Conservation (phyloP, 768 basidiomycete genomes). For the Rhodosporidiobolus sp. region DNA sequence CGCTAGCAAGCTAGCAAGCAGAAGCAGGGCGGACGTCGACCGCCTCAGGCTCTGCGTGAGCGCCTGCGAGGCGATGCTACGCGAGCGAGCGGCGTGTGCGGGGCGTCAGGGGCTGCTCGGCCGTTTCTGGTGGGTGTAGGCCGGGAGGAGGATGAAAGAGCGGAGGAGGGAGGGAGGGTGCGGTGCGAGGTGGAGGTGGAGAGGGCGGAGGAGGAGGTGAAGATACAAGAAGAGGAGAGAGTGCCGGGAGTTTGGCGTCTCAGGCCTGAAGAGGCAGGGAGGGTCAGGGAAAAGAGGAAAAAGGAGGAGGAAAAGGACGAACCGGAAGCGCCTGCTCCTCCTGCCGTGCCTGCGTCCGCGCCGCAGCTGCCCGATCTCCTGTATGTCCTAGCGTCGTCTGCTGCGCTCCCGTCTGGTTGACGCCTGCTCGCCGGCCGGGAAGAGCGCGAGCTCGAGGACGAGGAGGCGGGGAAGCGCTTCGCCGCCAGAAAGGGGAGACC, state of each 20-base stretch:
- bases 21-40: no score
- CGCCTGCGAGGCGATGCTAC: not conserved
- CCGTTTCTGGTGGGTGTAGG: not conserved
- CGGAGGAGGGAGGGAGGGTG: not conserved
- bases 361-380: not conserved
- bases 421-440: not conserved
- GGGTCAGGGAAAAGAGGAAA: not conserved
- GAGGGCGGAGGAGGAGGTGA: not conserved
- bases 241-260: not conserved
- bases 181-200: not conserved
- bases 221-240: not conserved
- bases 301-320: not conserved
- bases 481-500: no score
- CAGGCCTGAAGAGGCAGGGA: not conserved
- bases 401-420: no score
- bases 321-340: not conserved
- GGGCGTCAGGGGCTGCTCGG: not conserved
- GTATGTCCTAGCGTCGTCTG: not conserved
- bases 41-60: not conserved
- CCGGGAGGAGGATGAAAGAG: not conserved
- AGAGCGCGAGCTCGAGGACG: no score
- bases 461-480: no score
- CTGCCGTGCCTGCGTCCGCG: not conserved
- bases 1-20: no score
- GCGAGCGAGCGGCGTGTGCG: not conserved